These are phyloP conservation scores for Coprinopsis cinerea DNA, from an alignment of 768 basidiomycete genomes.

Conservation along the genomic window DNA sequence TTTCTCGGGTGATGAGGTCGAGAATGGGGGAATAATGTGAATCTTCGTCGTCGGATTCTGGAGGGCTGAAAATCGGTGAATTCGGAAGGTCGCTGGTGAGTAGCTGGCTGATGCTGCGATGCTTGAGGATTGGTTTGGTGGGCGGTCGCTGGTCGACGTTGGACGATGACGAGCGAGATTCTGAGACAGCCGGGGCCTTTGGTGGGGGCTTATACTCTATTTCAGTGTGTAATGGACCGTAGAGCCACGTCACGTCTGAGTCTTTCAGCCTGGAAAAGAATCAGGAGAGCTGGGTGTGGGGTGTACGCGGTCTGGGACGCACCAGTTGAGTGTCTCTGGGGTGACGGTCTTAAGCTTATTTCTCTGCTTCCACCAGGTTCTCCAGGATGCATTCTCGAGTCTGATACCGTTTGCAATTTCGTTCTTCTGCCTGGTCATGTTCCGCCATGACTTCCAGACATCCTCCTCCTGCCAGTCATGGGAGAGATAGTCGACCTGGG, in stretches of 20 bases:
- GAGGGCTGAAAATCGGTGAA: slow-evolving; percentile 56
- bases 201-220: slow-evolving; percentile 74
- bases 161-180: slow-evolving; percentile 27
- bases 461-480: slow-evolving; percentile 98
- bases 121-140: slow-evolving; percentile 91
- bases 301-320: slow-evolving; percentile 23
- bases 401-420: slow-evolving; percentile 93
- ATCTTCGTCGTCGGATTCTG: slow-evolving; percentile 49
- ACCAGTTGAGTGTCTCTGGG: slow-evolving; percentile 99
- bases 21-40: slow-evolving; percentile 21
- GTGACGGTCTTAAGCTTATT: slow-evolving; percentile 93
- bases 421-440: slow-evolving; percentile 97
- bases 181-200: slow-evolving; percentile 40
- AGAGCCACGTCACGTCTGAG: slow-evolving; percentile 98
- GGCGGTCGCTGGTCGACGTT: slow-evolving; percentile 19
- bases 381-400: slow-evolving; percentile 97
- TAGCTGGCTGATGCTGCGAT: slow-evolving; percentile 86
- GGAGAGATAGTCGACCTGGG: slow-evolving; percentile 97
- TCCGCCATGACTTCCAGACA: slow-evolving; percentile 97
- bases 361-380: slow-evolving; percentile 99
- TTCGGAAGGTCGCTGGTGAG: slow-evolving; percentile 68
- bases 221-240: slow-evolving; percentile 95
- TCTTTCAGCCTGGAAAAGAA: slow-evolving; percentile 82
- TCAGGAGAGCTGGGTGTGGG: slow-evolving; percentile 10
- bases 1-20: background rate